Conservation (phyloP, 305 asterid species). For the Solanum chacoense region DNA sequence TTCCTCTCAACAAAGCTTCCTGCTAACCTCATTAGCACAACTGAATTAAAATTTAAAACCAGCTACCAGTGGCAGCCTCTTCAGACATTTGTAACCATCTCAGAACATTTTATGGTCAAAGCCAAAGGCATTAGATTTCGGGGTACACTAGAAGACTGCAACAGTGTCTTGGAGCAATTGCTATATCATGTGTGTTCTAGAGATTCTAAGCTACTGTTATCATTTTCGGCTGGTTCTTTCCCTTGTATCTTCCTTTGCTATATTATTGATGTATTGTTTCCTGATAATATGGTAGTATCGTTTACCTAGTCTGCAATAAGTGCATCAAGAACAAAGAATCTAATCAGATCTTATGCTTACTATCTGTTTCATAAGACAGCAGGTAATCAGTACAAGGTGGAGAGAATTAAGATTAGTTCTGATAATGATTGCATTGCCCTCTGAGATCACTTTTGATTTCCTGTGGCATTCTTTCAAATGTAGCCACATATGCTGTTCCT, state of each 20-base stretch:
- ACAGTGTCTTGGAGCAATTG: constrained; percentile 43
- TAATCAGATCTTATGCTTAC: background rate
- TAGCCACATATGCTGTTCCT: background rate
- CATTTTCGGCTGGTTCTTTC: background rate
- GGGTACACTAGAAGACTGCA: constrained; percentile 62
- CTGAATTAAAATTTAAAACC: constrained; percentile 60
- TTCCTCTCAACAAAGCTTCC: constrained; percentile 63
- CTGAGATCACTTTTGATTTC: background rate
- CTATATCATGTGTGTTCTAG: constrained; percentile 37
- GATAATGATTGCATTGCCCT: background rate
- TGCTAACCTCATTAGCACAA: constrained; percentile 47
- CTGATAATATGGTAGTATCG: background rate
- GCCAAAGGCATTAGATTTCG: constrained; percentile 82
- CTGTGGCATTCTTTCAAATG: background rate
- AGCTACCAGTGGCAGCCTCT: constrained; percentile 86
- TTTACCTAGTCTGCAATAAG: background rate
- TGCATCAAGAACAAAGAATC: background rate
- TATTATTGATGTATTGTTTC: background rate
- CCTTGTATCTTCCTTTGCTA: background rate
- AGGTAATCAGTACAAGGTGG: background rate
- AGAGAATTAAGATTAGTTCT: background rate
- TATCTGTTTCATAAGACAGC: background rate
- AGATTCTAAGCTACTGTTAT: background rate
- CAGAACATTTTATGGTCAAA: constrained; percentile 61
- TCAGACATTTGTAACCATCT: constrained; percentile 73